Evolutionary conservation across 2,329 filamentous ascomycete species (phyloP).

Genomic region (Endoconidiophora laricicola): DNA sequence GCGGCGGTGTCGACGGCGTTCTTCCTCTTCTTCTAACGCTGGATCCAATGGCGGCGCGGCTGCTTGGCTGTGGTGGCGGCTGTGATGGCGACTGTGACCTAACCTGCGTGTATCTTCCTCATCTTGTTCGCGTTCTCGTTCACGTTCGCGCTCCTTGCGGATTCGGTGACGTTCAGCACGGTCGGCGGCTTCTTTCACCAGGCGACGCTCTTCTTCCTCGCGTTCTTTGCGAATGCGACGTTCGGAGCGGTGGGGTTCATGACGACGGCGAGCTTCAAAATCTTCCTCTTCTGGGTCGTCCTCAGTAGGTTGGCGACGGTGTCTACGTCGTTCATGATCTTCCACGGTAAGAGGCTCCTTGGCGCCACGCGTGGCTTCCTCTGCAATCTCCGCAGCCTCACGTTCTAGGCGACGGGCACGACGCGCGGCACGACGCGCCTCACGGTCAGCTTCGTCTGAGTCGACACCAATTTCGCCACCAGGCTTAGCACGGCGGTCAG

Average conservation of each 20-base stretch:
- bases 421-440: conserved; percentile 47
- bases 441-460: conserved; percentile 38
- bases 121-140: conserved; percentile 32
- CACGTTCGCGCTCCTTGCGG: conserved; percentile 30
- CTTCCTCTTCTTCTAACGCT: conserved; percentile 30
- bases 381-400: conserved; percentile 32
- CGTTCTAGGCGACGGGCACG: conserved; percentile 38
- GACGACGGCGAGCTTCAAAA: neutral
- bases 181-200: conserved; percentile 36
- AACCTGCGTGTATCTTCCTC: no score
- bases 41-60: conserved; percentile 32
- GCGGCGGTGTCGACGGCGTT: conserved; percentile 35
- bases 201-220: conserved; percentile 32
- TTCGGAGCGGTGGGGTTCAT: conserved; percentile 1
- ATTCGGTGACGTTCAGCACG: conserved; percentile 33
- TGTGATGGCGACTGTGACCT: no score
- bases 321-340: neutral
- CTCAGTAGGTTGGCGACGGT: neutral
- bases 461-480: conserved; percentile 22
- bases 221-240: conserved; percentile 23
- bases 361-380: conserved; percentile 35
- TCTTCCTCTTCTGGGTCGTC: conserved; percentile 1
- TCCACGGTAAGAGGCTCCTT: conserved; percentile 29
- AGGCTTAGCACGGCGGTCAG: conserved; percentile 32
- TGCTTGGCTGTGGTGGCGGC: no score